Percentiles rank a stretch among this genome's conserved stretches.
Evolutionary conservation across 495 filamentous ascomycete species (phyloP).

Genomic region (Parathielavia appendiculata): DNA sequence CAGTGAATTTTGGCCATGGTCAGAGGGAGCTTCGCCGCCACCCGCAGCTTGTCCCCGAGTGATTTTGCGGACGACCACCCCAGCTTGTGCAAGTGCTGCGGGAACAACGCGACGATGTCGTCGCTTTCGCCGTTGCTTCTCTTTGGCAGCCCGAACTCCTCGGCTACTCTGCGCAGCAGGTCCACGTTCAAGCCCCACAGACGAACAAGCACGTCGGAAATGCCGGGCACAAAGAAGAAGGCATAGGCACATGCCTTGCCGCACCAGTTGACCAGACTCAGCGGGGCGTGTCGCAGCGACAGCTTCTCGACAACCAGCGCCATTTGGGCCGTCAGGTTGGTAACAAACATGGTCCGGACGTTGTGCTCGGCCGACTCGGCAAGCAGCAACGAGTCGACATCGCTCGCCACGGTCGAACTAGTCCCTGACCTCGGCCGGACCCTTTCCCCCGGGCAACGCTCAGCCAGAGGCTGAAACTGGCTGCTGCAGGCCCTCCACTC

Average conservation of each 20-base stretch:
- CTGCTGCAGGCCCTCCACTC: slow-evolving; percentile 81
- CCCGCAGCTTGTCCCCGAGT: slow-evolving; percentile 60
- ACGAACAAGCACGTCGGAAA: slow-evolving; percentile 79
- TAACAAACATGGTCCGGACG: slow-evolving; percentile 81
- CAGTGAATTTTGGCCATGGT: slow-evolving; percentile 70
- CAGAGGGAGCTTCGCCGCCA: slow-evolving; percentile 61
- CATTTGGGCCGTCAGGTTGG: slow-evolving; percentile 85
- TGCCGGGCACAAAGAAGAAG: slow-evolving; percentile 89
- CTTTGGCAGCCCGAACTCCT: slow-evolving; percentile 55
- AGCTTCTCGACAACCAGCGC: slow-evolving; percentile 85
- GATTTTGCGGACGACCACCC: slow-evolving; percentile 64
- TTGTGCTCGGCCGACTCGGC: slow-evolving; percentile 91
- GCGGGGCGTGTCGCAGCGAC: slow-evolving; percentile 83
- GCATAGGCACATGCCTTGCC: slow-evolving; percentile 93
- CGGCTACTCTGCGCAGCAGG: slow-evolving; percentile 62
- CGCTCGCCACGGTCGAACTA: slow-evolving; percentile 53
- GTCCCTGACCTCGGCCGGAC: slow-evolving; percentile 33
- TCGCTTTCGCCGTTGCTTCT: slow-evolving; percentile 46
- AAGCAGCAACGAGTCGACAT: slow-evolving; percentile 74
- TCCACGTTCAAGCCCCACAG: slow-evolving; percentile 70
- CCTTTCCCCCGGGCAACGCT: slow-evolving; percentile 42
- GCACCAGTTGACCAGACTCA: slow-evolving; percentile 86
- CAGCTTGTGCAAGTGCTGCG: slow-evolving; percentile 61
- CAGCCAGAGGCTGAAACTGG: slow-evolving; percentile 54
- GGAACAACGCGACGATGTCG: slow-evolving; percentile 66